Evolutionary conservation across 306 rosid species (phyloP), one percentile per base, ranked within the genome.

Genomic region (Herpetospermum pedunculosum): DNA sequence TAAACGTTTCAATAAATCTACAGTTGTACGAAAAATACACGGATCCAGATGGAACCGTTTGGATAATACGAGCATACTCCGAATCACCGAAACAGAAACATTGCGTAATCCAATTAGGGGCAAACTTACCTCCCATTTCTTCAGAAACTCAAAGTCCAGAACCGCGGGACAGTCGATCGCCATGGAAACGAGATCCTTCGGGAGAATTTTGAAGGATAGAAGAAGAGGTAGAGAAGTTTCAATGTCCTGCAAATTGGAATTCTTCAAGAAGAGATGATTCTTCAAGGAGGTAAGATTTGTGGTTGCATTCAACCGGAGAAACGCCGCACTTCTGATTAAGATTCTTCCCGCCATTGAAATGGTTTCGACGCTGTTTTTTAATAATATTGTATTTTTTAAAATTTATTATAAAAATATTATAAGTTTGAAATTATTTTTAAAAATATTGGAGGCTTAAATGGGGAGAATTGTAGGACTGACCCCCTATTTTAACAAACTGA

Each of bases 151-250:
- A 49, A 40, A 73, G 50, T 90, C 91, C 79, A 92, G 76, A 29
- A 92, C 79, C 10, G 82, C 83, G 34, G 96, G 98, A 50, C 87
- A 84, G 34, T 86, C 84, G 7, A 43, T 59, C 13, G 86, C 59
- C 78, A 88, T 75, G 4, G 90, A 88, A 49, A 85, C 75, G 46
- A 92, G 23, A 26, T 77, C 77, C 2, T 76, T 82, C 75, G 88
- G 88, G 4, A 89, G 89, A 53, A 92, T 78, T 82, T 76, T 74
- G 75, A 92, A 84, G 63, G 87, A 78, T 15, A 81, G 8, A 23
- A 92, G 92, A 16, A 88, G 29, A 37, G 60, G 14, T 6, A 92
- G 79, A 26, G 92, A 90, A 23, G 84, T 64, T 23, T 80, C 80
- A 8, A 88, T 74, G 11, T 87, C 83, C 4, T 70, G 43, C 0